Percentiles rank a stretch among this genome's conserved stretches.
phyloP scores from a whole-genome alignment of 768 basidiomycete genomes.

The Mycena olivaceomarginata region DNA sequence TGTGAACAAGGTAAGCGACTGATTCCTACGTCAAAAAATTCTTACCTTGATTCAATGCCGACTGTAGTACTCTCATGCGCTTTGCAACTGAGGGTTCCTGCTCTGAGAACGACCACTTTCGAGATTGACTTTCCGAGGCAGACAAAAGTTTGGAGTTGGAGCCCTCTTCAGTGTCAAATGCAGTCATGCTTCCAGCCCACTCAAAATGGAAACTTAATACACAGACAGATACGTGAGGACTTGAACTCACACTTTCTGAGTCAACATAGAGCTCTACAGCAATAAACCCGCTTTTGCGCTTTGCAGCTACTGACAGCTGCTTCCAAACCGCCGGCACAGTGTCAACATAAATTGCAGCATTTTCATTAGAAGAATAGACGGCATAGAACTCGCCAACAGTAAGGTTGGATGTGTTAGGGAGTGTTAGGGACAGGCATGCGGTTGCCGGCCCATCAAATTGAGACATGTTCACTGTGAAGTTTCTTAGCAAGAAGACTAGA shows the following conservation, averaged over 20 bases:
- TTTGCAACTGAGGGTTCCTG: no score
- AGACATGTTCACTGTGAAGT: background rate
- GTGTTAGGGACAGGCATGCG: background rate
- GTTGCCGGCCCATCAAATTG: background rate
- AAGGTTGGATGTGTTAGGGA: no score
- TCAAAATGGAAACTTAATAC: background rate
- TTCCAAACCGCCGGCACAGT: background rate
- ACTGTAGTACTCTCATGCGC: no score
- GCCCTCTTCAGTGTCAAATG: background rate
- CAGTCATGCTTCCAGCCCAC: background rate
- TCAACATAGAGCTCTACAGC: background rate
- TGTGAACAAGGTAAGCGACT: no score
- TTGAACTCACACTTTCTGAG: background rate
- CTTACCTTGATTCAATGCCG: no score
- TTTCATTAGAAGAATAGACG: background rate
- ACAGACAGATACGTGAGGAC: background rate
- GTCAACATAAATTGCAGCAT: no score
- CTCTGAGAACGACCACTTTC: no score
- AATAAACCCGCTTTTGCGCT: background rate
- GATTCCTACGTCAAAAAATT: no score
- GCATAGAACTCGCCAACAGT: conserved; percentile 1
- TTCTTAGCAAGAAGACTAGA: background rate
- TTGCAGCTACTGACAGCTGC: background rate
- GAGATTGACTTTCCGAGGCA: no score
- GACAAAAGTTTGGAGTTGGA: no score